Evolutionary conservation across 2,329 filamentous ascomycete genomes (phyloP).

Genomic region (Juglanconis sp.): DNA sequence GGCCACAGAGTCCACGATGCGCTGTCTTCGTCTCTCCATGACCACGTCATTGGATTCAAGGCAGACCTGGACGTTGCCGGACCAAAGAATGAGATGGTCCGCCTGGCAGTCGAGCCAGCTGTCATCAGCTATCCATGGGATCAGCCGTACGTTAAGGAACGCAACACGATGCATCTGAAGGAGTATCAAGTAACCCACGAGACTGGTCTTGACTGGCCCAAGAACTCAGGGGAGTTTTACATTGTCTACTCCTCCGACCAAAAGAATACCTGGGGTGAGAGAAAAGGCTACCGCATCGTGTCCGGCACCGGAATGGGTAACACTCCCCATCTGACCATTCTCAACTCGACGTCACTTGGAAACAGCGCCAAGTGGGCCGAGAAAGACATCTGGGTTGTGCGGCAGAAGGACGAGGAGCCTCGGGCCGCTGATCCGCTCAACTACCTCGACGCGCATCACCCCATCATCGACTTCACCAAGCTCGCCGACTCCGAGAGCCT

Average conservation of each 20-base stretch:
- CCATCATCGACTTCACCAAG: slow-evolving; percentile 37
- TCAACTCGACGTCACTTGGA: slow-evolving; percentile 31
- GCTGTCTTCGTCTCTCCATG: slow-evolving; percentile 34
- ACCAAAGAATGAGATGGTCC: slow-evolving; percentile 28
- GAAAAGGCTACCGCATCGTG: slow-evolving; percentile 40
- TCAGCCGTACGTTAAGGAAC: slow-evolving; percentile 12
- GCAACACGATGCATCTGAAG: slow-evolving; percentile 17
- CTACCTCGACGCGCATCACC: slow-evolving; percentile 32
- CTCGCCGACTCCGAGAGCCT: slow-evolving; percentile 34
- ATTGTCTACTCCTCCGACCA: slow-evolving; percentile 31
- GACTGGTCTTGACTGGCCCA: slow-evolving; percentile 23
- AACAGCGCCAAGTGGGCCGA: slow-evolving; percentile 21
- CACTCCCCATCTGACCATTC: slow-evolving; percentile 21
- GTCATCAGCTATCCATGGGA: slow-evolving; percentile 21
- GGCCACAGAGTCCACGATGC: slow-evolving; percentile 33
- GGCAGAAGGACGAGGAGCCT: slow-evolving; percentile 43
- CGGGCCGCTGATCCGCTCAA: slow-evolving; percentile 35
- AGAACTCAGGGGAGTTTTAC: slow-evolving; percentile 36
- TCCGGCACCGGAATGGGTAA: slow-evolving; percentile 27
- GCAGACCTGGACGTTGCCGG: slow-evolving; percentile 38
- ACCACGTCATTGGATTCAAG: slow-evolving; percentile 38
- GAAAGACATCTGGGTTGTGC: slow-evolving; percentile 36
- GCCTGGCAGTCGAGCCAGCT: slow-evolving; percentile 31
- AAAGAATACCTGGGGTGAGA: slow-evolving; percentile 39
- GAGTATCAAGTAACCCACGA: slow-evolving; percentile 12